Conservation (phyloP, 2,329 filamentous ascomycete species). For the Coniochaeta prunicola region DNA sequence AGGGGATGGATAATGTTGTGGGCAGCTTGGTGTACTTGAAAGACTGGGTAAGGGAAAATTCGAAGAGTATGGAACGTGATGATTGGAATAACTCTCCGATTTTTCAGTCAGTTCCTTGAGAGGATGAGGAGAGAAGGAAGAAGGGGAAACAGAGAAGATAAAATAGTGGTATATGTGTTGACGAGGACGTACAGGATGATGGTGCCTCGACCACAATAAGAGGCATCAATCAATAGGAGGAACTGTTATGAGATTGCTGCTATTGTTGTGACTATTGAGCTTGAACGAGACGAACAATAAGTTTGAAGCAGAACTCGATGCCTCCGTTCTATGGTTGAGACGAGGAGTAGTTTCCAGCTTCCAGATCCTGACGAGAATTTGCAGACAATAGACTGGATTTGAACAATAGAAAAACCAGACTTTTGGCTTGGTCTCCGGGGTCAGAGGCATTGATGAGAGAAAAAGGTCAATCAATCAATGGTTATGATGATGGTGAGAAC, state of each 20-base stretch:
- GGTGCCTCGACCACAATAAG: neutral
- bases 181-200: neutral
- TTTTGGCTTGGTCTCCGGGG: neutral
- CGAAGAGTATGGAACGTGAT: neutral
- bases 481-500: too few species aligned
- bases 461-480: too few species aligned
- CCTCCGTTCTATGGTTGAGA: neutral
- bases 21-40: neutral
- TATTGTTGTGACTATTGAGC: neutral
- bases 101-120: neutral
- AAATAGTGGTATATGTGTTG: neutral
- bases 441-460: too few species aligned
- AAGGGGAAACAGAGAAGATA: neutral
- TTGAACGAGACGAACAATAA: neutral
- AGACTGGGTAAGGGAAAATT: neutral
- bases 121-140: neutral
- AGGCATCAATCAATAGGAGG: neutral
- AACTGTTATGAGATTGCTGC: neutral
- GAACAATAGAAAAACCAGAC: neutral
- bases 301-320: neutral
- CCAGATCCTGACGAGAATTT: neutral
- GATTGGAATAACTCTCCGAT: too few species aligned
- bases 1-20: neutral
- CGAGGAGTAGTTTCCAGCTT: neutral
- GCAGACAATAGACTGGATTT: neutral